A percentile compares a stretch with the other conserved stretches of the same genome.
Conservation (phyloP, 108 stramenopile species). For the Skeletonema tropicum region DNA sequence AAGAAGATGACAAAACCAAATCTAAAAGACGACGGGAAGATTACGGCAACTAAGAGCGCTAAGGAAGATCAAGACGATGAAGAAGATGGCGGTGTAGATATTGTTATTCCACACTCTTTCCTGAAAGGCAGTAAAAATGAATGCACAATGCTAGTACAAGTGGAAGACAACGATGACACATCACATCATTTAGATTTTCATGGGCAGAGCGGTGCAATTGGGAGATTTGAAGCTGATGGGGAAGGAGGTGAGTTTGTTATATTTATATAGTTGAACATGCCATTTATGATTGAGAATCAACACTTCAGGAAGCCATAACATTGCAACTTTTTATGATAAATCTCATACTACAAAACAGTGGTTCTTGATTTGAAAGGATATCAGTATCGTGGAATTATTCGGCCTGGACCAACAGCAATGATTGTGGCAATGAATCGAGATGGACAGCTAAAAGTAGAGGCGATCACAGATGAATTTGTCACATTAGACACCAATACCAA, state of each 20-base stretch:
- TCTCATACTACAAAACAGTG: slow-evolving; percentile 27
- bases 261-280: neutral
- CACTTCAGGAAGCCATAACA: too few species aligned
- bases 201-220: slow-evolving; percentile 79
- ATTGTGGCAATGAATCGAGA: slow-evolving; percentile 51
- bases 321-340: too few species aligned
- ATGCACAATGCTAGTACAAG: slow-evolving; percentile 73
- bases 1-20: slow-evolving; percentile 1
- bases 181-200: slow-evolving; percentile 62
- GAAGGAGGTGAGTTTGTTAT: slow-evolving; percentile 47
- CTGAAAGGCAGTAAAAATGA: slow-evolving; percentile 39
- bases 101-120: slow-evolving; percentile 44
- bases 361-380: slow-evolving; percentile 78
- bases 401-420: slow-evolving; percentile 80
- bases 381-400: slow-evolving; percentile 75
- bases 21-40: neutral
- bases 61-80: neutral
- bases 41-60: neutral
- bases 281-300: neutral
- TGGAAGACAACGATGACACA: slow-evolving; percentile 60
- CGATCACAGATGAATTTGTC: slow-evolving; percentile 79
- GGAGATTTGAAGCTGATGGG: slow-evolving; percentile 69
- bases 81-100: slow-evolving; percentile 29
- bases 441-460: slow-evolving; percentile 64
- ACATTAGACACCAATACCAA: slow-evolving; percentile 54